These are phyloP conservation scores for Fusarium sp. DNA, from an alignment of 2,329 filamentous ascomycete species.

Conservation along the genomic window DNA sequence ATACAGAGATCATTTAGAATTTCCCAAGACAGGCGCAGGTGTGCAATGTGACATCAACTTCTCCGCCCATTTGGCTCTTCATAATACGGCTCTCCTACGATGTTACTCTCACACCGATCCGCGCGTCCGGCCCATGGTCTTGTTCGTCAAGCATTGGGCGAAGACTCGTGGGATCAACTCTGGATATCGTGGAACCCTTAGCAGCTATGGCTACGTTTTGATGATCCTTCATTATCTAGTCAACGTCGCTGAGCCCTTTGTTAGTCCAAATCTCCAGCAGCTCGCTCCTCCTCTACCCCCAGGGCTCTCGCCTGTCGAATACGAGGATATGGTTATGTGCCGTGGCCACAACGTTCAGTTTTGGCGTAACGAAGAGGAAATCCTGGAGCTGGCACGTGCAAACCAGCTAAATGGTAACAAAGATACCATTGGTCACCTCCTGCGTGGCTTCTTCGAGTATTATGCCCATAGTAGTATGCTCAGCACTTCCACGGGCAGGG, in stretches of 20 bases:
- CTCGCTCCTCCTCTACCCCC: slow-evolving; percentile 57
- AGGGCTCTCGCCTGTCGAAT: slow-evolving; percentile 38
- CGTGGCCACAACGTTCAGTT: slow-evolving; percentile 79
- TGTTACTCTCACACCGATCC: slow-evolving; percentile 85
- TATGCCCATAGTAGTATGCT: slow-evolving; percentile 73
- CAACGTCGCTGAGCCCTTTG: slow-evolving; percentile 82
- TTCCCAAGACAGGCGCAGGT: slow-evolving; percentile 79
- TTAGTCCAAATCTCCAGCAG: slow-evolving; percentile 84
- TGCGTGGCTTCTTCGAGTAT: slow-evolving; percentile 90
- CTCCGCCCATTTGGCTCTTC: slow-evolving; percentile 81
- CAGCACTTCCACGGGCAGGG: slow-evolving; percentile 60
- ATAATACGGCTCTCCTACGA: slow-evolving; percentile 84
- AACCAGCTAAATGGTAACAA: slow-evolving; percentile 74
- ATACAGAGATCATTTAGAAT: slow-evolving; percentile 74
- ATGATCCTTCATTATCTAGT: slow-evolving; percentile 94
- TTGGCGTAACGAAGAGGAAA: slow-evolving; percentile 79
- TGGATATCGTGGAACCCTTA: slow-evolving; percentile 85
- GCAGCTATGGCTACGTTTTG: slow-evolving; percentile 89
- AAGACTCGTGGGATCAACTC: slow-evolving; percentile 87
- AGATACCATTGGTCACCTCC: slow-evolving; percentile 75
- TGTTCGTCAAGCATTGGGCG: slow-evolving; percentile 93
- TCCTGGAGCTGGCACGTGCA: slow-evolving; percentile 66
- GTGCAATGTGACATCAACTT: slow-evolving; percentile 95
- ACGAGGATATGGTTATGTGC: slow-evolving; percentile 52
- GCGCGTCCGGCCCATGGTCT: slow-evolving; percentile 79